Evolutionary conservation across 495 filamentous ascomycete species (phyloP).

Genomic region (Penicillium parvum): DNA sequence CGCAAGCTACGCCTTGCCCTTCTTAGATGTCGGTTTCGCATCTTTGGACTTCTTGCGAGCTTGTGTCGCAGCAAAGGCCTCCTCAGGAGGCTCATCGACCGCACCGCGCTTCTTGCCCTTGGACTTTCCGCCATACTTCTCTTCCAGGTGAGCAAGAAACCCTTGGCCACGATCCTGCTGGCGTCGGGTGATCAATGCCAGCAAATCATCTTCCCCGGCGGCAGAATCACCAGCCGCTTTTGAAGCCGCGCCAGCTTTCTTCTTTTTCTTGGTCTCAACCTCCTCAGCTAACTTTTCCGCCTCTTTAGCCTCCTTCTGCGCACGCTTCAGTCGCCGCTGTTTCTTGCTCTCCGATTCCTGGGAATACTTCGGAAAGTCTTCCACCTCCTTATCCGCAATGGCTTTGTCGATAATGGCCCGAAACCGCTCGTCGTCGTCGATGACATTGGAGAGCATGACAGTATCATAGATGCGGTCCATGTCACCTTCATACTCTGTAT

Average conservation of each 20-base stretch:
- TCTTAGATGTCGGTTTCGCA: conserved; percentile 13
- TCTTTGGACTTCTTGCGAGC: conserved; percentile 22
- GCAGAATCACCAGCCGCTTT: conserved; percentile 18
- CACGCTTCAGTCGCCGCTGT: conserved; percentile 58
- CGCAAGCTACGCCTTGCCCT: conserved; percentile 1
- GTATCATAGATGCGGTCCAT: conserved; percentile 71
- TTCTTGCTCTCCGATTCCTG: conserved; percentile 64
- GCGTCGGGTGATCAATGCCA: conserved; percentile 23
- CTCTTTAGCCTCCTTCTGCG: conserved; percentile 63
- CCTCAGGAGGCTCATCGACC: conserved; percentile 29
- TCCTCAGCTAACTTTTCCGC: conserved; percentile 67
- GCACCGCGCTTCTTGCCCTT: conserved; percentile 25
- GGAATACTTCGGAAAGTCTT: conserved; percentile 62
- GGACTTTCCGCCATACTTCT: conserved; percentile 25
- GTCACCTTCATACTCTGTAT: conserved; percentile 61
- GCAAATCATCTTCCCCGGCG: conserved; percentile 17
- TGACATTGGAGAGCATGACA: conserved; percentile 78
- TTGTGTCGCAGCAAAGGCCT: conserved; percentile 31
- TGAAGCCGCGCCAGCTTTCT: conserved; percentile 40
- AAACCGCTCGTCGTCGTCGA: conserved; percentile 86
- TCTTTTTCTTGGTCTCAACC: conserved; percentile 57
- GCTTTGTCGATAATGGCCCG: conserved; percentile 72
- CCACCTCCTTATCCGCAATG: conserved; percentile 63
- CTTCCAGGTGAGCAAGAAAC: conserved; percentile 23
- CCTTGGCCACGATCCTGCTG: conserved; percentile 25